Percentiles rank a stretch among this genome's conserved stretches.
phyloP scores from a whole-genome alignment of 2,329 filamentous ascomycete species.

The Chrysoporthe cubensis region DNA sequence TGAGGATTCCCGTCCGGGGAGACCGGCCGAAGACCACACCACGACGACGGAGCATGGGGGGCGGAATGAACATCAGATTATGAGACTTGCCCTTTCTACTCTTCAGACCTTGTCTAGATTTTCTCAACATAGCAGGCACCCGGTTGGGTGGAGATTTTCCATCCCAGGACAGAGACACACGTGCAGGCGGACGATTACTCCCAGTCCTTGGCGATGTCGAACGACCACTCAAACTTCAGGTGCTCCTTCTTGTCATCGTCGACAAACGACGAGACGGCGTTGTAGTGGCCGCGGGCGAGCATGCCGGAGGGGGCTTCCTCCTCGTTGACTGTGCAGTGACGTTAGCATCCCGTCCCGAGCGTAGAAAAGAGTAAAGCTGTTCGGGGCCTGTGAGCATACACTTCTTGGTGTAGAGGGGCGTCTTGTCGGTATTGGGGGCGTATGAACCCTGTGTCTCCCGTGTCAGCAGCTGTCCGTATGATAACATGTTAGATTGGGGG shows the following conservation, averaged over 20 bases:
- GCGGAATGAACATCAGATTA: background rate
- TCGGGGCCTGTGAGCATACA: slow-evolving; percentile 65
- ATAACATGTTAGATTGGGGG: slow-evolving; percentile 1
- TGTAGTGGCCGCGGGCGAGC: slow-evolving; percentile 88
- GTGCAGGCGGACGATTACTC: slow-evolving; percentile 42
- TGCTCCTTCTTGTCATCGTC: slow-evolving; percentile 94
- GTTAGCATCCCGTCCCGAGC: background rate
- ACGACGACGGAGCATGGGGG: background rate
- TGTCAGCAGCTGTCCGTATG: slow-evolving; percentile 33
- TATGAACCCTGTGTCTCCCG: slow-evolving; percentile 73
- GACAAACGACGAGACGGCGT: slow-evolving; percentile 85
- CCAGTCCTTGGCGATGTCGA: slow-evolving; percentile 98
- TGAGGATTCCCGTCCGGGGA: background rate
- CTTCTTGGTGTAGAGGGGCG: slow-evolving; percentile 84
- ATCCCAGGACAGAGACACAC: background rate
- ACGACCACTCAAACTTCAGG: slow-evolving; percentile 92
- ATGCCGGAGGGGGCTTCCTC: slow-evolving; percentile 93
- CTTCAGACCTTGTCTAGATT: background rate
- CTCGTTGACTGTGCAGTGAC: slow-evolving; percentile 67
- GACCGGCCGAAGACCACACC: background rate
- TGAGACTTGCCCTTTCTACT: background rate
- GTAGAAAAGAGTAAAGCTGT: too few species aligned
- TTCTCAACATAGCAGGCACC: background rate
- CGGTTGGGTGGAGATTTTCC: background rate
- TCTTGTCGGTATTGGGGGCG: slow-evolving; percentile 88